Evolutionary conservation across 2,329 filamentous ascomycete genomes (phyloP).

Genomic region (Fragosphaeria purpurea): DNA sequence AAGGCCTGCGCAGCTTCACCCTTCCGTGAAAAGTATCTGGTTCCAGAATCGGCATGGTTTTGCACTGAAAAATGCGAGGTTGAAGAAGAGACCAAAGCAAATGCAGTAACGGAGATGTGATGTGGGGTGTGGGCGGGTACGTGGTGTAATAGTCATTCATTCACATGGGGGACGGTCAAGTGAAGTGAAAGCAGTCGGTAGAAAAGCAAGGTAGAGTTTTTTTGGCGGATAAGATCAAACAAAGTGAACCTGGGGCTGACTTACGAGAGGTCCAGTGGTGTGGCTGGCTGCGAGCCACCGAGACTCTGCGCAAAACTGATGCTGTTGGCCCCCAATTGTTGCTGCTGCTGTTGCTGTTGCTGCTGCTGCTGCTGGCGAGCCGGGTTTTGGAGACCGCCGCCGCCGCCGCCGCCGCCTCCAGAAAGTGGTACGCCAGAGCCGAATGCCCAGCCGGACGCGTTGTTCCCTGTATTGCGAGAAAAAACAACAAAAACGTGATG

Average conservation of each 20-base stretch:
- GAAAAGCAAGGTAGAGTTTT: no score
- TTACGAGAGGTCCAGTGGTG: constrained; percentile 55
- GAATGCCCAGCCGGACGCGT: constrained; percentile 51
- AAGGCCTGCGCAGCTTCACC: constrained; percentile 5
- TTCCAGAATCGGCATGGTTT: constrained; percentile 5
- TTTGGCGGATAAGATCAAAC: background rate
- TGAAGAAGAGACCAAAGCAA: background rate
- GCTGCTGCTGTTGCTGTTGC: constrained; percentile 22
- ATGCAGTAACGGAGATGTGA: background rate
- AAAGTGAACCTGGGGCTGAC: constrained; percentile 24
- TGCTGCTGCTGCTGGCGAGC: constrained; percentile 23
- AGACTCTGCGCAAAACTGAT: constrained; percentile 59
- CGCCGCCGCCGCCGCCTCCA: constrained; percentile 27
- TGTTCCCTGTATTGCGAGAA: constrained; percentile 30
- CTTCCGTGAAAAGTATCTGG: constrained; percentile 4
- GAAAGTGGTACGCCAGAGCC: constrained; percentile 53
- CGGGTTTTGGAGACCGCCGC: constrained; percentile 42
- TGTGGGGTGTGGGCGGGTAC: background rate
- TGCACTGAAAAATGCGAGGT: background rate
- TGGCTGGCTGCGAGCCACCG: constrained; percentile 51
- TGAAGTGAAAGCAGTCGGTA: no score
- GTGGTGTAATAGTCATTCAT: no score
- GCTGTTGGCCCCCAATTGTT: constrained; percentile 36
- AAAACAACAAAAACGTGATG: background rate
- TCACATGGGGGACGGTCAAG: background rate